Percentiles rank a stretch among this genome's conserved stretches.
Conservation (phyloP, 331 rosid genomes). For the Pyracantha coccinea region DNA sequence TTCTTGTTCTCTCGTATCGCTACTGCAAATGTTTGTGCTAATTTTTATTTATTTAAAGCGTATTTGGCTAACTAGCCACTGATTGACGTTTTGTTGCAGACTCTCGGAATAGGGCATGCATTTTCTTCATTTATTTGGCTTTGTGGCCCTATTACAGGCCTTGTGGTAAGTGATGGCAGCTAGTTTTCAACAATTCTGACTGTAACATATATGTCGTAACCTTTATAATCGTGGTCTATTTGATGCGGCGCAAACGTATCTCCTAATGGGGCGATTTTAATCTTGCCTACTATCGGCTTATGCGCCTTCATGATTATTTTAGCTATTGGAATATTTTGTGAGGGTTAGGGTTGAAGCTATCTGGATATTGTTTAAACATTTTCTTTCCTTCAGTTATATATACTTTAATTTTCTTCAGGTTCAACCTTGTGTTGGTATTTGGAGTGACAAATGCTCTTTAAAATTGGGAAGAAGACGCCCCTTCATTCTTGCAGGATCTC, state of each 20-base stretch:
- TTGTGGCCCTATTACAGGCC: slow-evolving; percentile 99
- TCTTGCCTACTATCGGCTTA: neutral
- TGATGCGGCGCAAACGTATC: neutral
- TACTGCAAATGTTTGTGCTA: neutral
- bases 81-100: slow-evolving; percentile 51
- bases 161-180: slow-evolving; percentile 66
- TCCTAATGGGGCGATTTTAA: neutral
- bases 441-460: slow-evolving; percentile 97
- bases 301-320: neutral
- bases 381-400: neutral
- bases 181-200: neutral
- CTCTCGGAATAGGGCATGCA: slow-evolving; percentile 94
- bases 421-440: slow-evolving; percentile 95
- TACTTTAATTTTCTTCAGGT: slow-evolving; percentile 35
- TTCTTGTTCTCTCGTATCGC: neutral
- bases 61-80: slow-evolving; percentile 10
- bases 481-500: slow-evolving; percentile 87
- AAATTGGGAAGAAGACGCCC: slow-evolving; percentile 95
- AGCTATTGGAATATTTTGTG: neutral
- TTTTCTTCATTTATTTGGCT: slow-evolving; percentile 99
- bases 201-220: neutral
- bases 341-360: neutral
- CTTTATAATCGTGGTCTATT: neutral
- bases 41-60: neutral
- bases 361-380: neutral